These are phyloP conservation scores for Auxenochlorella pyrenoidosa DNA, from an alignment of 139 green algal genomes.

Conservation along the genomic window DNA sequence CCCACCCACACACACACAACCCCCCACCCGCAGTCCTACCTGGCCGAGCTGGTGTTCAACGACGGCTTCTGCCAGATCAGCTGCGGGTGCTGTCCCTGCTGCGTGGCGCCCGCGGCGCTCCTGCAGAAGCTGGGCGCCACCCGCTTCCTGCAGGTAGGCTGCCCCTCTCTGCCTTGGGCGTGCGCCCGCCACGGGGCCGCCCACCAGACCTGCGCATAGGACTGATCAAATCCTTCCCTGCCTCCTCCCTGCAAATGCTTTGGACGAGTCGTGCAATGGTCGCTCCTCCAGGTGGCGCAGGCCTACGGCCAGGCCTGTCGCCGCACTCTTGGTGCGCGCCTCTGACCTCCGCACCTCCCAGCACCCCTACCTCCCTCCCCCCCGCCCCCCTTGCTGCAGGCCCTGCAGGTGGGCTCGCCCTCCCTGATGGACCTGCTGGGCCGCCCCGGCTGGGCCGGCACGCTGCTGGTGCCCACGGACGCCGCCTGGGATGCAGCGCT, in stretches of 20 bases:
- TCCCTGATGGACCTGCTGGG: slow-evolving; percentile 32
- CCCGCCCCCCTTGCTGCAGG: background rate
- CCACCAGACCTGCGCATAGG: too few relatives aligned
- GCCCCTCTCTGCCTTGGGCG: too few relatives aligned
- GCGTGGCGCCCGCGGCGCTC: background rate
- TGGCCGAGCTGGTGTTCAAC: background rate
- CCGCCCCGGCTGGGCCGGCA: slow-evolving; percentile 41
- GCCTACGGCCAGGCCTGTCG: too few relatives aligned
- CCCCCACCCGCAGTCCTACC: background rate
- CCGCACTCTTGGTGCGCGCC: too few relatives aligned
- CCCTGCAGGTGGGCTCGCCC: background rate
- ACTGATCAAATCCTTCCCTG: too few relatives aligned
- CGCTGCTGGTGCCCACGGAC: slow-evolving; percentile 46
- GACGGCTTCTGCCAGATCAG: slow-evolving; percentile 47
- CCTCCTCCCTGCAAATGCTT: too few relatives aligned
- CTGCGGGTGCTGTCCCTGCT: slow-evolving; percentile 42
- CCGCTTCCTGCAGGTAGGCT: slow-evolving; percentile 41
- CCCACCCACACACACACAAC: background rate
- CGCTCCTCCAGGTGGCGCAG: too few relatives aligned
- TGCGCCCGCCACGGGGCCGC: too few relatives aligned
- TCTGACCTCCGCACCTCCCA: too few relatives aligned
- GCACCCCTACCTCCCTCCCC: background rate
- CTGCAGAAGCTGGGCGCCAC: slow-evolving; percentile 28
- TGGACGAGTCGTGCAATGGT: too few relatives aligned
- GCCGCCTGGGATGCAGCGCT: slow-evolving; percentile 38